Percentiles rank a stretch among this genome's conserved stretches.
phyloP scores from a whole-genome alignment of 2,329 filamentous ascomycete species.

The Colletotrichum cordylinicola region DNA sequence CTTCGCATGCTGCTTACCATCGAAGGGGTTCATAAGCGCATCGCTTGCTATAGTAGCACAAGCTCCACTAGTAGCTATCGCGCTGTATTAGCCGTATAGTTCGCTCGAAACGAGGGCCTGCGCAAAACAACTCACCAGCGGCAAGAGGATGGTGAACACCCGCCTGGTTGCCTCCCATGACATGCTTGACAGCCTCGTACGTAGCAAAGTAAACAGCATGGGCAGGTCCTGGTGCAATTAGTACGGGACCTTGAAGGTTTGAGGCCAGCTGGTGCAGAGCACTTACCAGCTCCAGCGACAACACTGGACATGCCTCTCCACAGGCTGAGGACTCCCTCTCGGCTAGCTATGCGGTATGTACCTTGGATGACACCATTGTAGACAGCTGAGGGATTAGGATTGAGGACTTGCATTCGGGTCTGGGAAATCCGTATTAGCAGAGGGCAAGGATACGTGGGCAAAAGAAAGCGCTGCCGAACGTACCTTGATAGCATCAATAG shows the following conservation, averaged over 20 bases:
- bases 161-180: conserved; percentile 89
- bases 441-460: not conserved
- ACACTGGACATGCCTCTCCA: conserved; percentile 98
- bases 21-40: conserved; percentile 99
- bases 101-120: not conserved
- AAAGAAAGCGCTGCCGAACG: not conserved
- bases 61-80: conserved; percentile 76
- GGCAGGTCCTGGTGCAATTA: conserved; percentile 74
- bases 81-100: conserved; percentile 54
- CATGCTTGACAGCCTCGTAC: conserved; percentile 95
- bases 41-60: conserved; percentile 96
- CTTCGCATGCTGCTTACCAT: conserved; percentile 63
- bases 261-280: not conserved
- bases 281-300: conserved; percentile 87
- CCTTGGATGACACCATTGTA: conserved; percentile 93
- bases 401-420: conserved; percentile 98
- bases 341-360: conserved; percentile 88
- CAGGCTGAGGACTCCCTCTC: conserved; percentile 87
- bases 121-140: conserved; percentile 67
- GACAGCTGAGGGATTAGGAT: conserved; percentile 78
- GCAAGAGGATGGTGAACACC: conserved; percentile 92
- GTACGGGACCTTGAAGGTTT: not conserved
- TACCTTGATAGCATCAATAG: conserved; percentile 97
- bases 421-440: conserved; percentile 44
- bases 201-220: conserved; percentile 99